Evolutionary conservation across 1,139 yeast species (phyloP).

Genomic region (Nakaseomyces kungkrabaensis): DNA sequence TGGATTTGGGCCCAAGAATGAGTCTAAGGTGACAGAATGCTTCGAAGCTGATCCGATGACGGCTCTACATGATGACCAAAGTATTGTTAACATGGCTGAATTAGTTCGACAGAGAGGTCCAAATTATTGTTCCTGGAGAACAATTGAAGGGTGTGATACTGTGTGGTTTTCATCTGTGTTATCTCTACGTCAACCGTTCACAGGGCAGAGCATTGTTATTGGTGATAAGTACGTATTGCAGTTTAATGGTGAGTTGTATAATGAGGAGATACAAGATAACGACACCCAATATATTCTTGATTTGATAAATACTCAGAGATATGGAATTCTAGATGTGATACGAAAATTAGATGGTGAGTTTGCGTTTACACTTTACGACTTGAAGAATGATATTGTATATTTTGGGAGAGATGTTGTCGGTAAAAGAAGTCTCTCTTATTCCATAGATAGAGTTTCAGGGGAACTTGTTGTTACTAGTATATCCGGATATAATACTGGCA

Average conservation of each 20-base stretch:
- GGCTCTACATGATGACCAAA: background rate
- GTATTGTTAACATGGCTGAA: constrained; percentile 18
- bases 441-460: constrained; percentile 19
- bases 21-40: background rate
- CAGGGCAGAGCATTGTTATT: constrained; percentile 50
- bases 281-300: constrained; percentile 41
- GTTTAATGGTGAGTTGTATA: constrained; percentile 85
- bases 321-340: constrained; percentile 30
- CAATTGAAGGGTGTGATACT: constrained; percentile 7
- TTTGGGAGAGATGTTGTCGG: constrained; percentile 86
- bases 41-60: background rate
- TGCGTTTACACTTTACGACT: constrained; percentile 51
- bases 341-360: constrained; percentile 66
- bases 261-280: constrained; percentile 39
- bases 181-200: constrained; percentile 68
- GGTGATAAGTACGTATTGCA: constrained; percentile 40
- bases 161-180: constrained; percentile 52
- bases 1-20: background rate
- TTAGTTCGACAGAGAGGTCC: constrained; percentile 47
- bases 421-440: constrained; percentile 59
- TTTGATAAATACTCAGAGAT: constrained; percentile 13
- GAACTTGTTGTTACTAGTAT: constrained; percentile 39
- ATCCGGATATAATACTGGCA: constrained; percentile 12
- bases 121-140: constrained; percentile 33
- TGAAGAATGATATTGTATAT: constrained; percentile 34